phyloP scores from a whole-genome alignment of 1,284 basidiomycete genomes.

The Cystobasidium sp. region DNA sequence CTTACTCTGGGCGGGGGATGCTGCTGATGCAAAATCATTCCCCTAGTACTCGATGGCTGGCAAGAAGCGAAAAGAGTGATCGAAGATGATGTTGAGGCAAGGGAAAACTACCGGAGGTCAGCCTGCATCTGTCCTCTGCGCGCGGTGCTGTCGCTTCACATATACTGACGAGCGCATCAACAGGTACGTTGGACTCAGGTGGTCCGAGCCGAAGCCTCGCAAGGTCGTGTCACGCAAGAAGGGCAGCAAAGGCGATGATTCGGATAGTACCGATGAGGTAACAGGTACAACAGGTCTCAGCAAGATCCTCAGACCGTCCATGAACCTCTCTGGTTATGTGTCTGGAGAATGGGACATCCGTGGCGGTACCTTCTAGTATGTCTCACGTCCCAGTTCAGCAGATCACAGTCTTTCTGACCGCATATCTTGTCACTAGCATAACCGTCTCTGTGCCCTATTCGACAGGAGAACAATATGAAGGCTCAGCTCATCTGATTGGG shows the following conservation, averaged over 20 bases:
- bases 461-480: slow-evolving; percentile 34
- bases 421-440: not conserved
- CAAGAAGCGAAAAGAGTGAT: not conserved
- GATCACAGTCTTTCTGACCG: no score
- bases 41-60: slow-evolving; percentile 21
- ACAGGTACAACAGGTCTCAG: not conserved
- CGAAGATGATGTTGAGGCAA: slow-evolving; percentile 6
- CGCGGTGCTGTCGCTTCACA: no score
- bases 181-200: slow-evolving; percentile 39
- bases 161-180: not conserved
- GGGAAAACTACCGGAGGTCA: not conserved
- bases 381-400: not conserved
- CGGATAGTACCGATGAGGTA: not conserved
- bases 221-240: slow-evolving; percentile 11
- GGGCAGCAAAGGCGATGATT: not conserved
- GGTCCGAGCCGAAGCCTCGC: slow-evolving; percentile 27
- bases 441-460: slow-evolving; percentile 29
- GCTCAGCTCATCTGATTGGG: slow-evolving; percentile 21
- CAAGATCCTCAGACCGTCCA: slow-evolving; percentile 4
- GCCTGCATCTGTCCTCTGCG: not conserved
- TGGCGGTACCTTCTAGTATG: slow-evolving; percentile 36
- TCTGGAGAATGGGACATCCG: slow-evolving; percentile 29
- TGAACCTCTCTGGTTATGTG: slow-evolving; percentile 31
- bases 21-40: not conserved
- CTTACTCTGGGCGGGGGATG: not conserved